Conservation (phyloP, 192 early-diverging fungal genomes). For the Backusella psychrophila region DNA sequence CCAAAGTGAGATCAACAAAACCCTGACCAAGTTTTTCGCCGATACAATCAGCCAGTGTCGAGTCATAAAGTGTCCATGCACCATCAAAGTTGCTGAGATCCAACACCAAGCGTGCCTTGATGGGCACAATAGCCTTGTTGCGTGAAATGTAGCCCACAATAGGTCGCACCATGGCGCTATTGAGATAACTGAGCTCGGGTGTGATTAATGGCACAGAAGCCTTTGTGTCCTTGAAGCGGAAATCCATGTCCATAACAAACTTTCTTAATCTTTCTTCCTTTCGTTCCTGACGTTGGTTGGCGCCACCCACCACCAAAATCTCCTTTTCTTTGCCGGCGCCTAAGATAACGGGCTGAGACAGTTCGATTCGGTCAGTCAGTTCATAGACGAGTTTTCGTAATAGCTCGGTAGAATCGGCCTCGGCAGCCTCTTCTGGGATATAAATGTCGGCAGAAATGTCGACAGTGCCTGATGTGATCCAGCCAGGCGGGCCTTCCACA, state of each 20-base stretch:
- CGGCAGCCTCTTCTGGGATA: constrained; percentile 54
- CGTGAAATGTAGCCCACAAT: constrained; percentile 95
- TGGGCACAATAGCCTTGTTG: constrained; percentile 80
- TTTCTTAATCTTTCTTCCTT: constrained; percentile 13
- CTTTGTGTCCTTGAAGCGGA: constrained; percentile 88
- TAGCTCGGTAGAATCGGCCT: constrained; percentile 42
- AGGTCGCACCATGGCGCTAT: constrained; percentile 84
- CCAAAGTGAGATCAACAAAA: constrained; percentile 71
- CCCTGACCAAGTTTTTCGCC: constrained; percentile 82
- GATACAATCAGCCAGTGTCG: constrained; percentile 69
- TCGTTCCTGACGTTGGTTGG: constrained; percentile 28
- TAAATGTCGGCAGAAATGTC: constrained; percentile 74
- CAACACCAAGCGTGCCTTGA: constrained; percentile 79
- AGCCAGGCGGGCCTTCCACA: constrained; percentile 83
- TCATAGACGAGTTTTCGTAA: constrained; percentile 65
- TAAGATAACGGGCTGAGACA: constrained; percentile 45
- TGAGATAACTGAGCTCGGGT: constrained; percentile 73
- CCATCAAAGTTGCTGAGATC: constrained; percentile 85
- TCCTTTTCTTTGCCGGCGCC: constrained; percentile 47
- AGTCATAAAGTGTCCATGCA: constrained; percentile 88
- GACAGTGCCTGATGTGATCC: constrained; percentile 89
- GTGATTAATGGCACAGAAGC: constrained; percentile 80
- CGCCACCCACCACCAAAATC: constrained; percentile 42
- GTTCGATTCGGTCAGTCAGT: constrained; percentile 69
- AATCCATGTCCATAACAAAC: constrained; percentile 73